Base-by-base conservation (phyloP, 148 eudicot genomes). In the Silene conica region DNA sequence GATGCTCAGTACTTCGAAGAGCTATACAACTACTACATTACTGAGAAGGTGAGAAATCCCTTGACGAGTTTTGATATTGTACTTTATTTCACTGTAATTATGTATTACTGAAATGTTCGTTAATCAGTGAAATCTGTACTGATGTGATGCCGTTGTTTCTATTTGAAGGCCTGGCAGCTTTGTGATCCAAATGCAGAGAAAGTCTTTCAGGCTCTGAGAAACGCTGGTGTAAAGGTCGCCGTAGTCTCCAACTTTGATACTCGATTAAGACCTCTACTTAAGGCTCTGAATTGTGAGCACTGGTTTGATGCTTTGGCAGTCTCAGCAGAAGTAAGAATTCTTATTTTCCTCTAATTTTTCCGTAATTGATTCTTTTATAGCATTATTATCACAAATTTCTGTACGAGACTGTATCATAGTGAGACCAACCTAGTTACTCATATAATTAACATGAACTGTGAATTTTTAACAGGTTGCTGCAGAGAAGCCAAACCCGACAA, bases 241-340 rank as follows among this genome's bases (percentile, higher is more conserved):
- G 82, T 95, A 21, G 97, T 95, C 70, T 95, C 97, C 16, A 95
- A 95, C 82, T 95, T 95, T 63, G 99, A 95, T 77, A 95, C 97
- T 67, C 80, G 96, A 23, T 79, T 92, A 57, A 87, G 89, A 80
- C 99, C 97, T 65, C 76, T 95, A 31, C 48, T 95, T 82, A 90
- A 84, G 63, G 96, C 94, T 50, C 77, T 95, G 46, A 87, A 90
- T 60, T 96, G 99, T 78, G 99, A 96, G 72, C 88, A 92, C 79
- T 96, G 99, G 99, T 96, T 96, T 83, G 97, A 95, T 86, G 99
- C 92, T 62, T 86, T 95, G 56, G 94, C 97, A 54, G 97, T 95
- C n/a, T 95, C 99, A 55, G 97, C 99, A 82, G 97, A 95, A 83
- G 98, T 93, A 78, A 46, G 89, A 77, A 52, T 66, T 43, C 20